Evolutionary conservation across 768 basidiomycete species (phyloP), one percentile per base, ranked within the genome.

Genomic region (Gymnopilus junonius): DNA sequence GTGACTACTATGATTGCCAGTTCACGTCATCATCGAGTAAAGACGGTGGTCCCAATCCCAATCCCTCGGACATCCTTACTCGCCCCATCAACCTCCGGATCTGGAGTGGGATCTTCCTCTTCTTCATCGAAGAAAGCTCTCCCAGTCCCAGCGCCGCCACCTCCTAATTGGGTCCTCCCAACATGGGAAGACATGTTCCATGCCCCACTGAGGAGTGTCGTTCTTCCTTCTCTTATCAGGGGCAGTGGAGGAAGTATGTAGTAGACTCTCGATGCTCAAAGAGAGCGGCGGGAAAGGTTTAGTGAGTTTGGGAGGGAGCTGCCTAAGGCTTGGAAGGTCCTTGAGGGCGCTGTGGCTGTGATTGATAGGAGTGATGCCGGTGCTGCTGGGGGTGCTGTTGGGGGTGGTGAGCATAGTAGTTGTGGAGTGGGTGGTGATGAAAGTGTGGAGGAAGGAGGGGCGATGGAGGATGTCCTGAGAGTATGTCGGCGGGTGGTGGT

Each of bases 181-280:
- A 88, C 91, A 0, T 99, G 96, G 88, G 77, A 82, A 5, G 92
- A 95, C 67, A 94, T 89, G 0, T 99, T 99, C 75, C 80, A 86
- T 61, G 77, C 86, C 0, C 80, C 87, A 0, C 96, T 96, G 0
- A 82, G 97, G 17, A 89, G 84, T 17, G 77, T 67, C 8, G 61
- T 80, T 2, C 67, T 54, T 2, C 66, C 56, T 17, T 45, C 48
- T 27, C 56, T 32, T 11, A 35, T 10, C n/a, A n/a, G n/a, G n/a
- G n/a, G 62, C 17, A 8, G 34, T 7, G 17, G 35, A 48, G 11
- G 51, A 59, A 27, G 61, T n/a, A n/a, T n/a, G n/a, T n/a, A n/a
- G 59, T 15, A 50, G 61, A n/a, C 32, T 29, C 3, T 50, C 59
- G 21, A 21, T 59, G 4, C 8, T 65, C 11, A 70, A 55, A 64